These are phyloP conservation scores for Clonostachys byssicola DNA, from an alignment of 2,329 filamentous ascomycete species.

Conservation along the genomic window DNA sequence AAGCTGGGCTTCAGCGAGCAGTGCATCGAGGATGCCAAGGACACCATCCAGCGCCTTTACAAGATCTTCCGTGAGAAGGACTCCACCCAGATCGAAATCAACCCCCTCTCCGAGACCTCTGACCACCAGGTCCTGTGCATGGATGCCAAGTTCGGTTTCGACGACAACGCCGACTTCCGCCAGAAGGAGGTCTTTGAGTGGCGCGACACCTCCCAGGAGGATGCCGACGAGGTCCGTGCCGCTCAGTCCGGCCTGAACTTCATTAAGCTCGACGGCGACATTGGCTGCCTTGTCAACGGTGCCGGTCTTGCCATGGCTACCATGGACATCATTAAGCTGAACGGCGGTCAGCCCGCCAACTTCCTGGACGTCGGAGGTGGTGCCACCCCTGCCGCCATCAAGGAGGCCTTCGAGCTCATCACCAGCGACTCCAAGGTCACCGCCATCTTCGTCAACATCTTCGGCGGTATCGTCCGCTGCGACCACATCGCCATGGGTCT, in stretches of 20 bases:
- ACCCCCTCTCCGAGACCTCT: conserved; percentile 95
- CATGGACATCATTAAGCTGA: conserved; percentile 99
- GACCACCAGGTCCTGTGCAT: conserved; percentile 98
- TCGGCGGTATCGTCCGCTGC: conserved; percentile 96
- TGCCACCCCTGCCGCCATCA: conserved; percentile 93
- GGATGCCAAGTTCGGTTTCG: conserved; percentile 98
- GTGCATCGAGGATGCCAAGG: conserved; percentile 92
- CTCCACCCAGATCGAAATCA: conserved; percentile 99
- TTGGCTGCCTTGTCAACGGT: conserved; percentile 98
- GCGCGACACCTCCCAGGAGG: conserved; percentile 94
- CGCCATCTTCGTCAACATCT: conserved; percentile 99
- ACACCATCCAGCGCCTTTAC: conserved; percentile 98
- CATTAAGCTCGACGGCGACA: conserved; percentile 99
- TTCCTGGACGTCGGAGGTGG: conserved; percentile 98
- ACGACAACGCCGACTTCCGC: conserved; percentile 98
- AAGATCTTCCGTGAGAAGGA: conserved; percentile 98
- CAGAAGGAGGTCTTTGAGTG: conserved; percentile 94
- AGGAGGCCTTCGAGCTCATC: conserved; percentile 97
- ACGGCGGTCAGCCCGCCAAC: conserved; percentile 93
- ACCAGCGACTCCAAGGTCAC: conserved; percentile 97
- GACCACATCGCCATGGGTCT: conserved; percentile 96
- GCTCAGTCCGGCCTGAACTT: conserved; percentile 96
- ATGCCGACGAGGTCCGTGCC: conserved; percentile 95
- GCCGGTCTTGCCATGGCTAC: conserved; percentile 99
- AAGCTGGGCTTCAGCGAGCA: conserved; percentile 97